Evolutionary conservation across 2,329 filamentous ascomycete genomes (phyloP), one percentile per base, ranked within the genome.

Genomic region (Ceratocystis cubensis): DNA sequence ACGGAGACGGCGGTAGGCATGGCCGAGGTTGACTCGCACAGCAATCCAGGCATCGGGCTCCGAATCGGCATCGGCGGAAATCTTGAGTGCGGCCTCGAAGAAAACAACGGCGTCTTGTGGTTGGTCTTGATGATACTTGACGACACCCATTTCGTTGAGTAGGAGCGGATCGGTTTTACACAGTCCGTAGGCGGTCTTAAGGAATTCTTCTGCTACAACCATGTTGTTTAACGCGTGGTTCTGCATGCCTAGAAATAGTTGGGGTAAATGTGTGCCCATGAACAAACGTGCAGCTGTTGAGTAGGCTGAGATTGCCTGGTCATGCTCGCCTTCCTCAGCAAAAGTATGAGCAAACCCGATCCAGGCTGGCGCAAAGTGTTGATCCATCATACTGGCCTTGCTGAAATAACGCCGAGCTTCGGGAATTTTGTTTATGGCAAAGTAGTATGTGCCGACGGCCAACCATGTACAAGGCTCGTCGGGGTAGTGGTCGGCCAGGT

Each of bases 291-390:
- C 93, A 0, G 94, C 94, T 0, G 94, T 99, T 37, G 90, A 96
- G 77, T 99, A 99, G 0, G 95, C 94, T 7, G 92, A 95, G 69
- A 99, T 96, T 61, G 94, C 94, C 77, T 99, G 94, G 74, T 99
- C 94, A 75, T 97, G 92, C 75, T 99, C 94, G 64, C 94, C 94
- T 75, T 99, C 94, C 10, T 91, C 92, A 1, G 94, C 94, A 74
- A 99, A 99, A 0, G 94, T 99, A 75, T 99, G 95, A 0, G 94
- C 94, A 73, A 99, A 99, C 1, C 95, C 94, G 70, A 99, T 97
- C 94, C 94, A 99, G 2, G 94, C 94, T 0, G 94, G 90, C 0
- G 93, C 93, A 72, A 96, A 99, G 77, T 97, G 93, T 5, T 93
- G 89, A 73, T 99, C 92, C 87, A 99, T 93, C 80, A 97, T 88